These are phyloP conservation scores for Solanum etuberosum DNA, from an alignment of 257 asterid genomes.

Conservation along the genomic window DNA sequence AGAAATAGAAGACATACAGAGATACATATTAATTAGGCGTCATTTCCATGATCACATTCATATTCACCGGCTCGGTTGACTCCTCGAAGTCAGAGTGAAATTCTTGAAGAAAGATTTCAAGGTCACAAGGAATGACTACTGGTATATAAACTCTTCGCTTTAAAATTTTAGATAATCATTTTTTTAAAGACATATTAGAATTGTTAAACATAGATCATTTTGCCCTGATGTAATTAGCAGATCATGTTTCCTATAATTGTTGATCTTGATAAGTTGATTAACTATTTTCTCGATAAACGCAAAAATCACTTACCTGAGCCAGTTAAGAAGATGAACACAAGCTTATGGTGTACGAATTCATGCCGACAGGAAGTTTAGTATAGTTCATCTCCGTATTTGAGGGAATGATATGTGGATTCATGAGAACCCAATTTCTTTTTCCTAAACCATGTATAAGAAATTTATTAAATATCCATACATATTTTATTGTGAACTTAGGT, in stretches of 20 bases:
- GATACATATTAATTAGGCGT: too few species aligned
- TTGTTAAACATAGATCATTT: not conserved
- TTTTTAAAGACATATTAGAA: not conserved
- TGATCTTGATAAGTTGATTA: not conserved
- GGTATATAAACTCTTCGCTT: slow-evolving; percentile 25
- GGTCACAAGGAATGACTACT: slow-evolving; percentile 78
- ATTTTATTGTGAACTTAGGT: too few species aligned
- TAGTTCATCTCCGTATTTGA: too few species aligned
- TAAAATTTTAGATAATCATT: not conserved
- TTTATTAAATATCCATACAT: too few species aligned
- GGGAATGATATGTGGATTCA: too few species aligned
- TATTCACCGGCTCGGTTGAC: slow-evolving; percentile 37
- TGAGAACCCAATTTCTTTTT: too few species aligned
- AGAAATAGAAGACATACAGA: too few species aligned
- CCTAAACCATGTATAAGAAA: too few species aligned
- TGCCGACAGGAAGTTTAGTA: too few species aligned
- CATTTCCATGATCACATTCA: slow-evolving; percentile 4
- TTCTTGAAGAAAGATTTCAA: slow-evolving; percentile 63
- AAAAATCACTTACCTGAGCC: slow-evolving; percentile 30
- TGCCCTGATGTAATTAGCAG: not conserved
- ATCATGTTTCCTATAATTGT: not conserved
- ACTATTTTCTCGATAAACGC: not conserved
- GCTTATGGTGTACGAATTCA: slow-evolving; percentile 17
- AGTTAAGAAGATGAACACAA: slow-evolving; percentile 31
- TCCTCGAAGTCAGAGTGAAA: slow-evolving; percentile 50